Percentiles rank a stretch among this genome's conserved stretches.
Conservation (phyloP, 805 yeast genomes). For the Myxozyma vanderwaltii region DNA sequence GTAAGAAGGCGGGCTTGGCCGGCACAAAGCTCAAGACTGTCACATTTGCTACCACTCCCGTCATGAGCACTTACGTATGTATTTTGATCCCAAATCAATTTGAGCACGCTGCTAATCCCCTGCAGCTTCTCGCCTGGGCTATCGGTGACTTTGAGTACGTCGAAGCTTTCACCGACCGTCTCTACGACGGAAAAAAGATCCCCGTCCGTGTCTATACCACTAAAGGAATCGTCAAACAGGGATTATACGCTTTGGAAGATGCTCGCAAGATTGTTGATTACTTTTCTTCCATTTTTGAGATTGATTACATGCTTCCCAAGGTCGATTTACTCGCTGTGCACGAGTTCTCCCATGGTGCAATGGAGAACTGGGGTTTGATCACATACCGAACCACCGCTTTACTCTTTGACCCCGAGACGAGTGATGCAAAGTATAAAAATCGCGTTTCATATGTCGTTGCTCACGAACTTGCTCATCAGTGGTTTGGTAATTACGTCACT, state of each 20-base stretch:
- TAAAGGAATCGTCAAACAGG: conserved; percentile 72
- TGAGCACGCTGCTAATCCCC: not conserved
- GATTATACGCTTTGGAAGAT: conserved; percentile 69
- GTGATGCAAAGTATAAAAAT: conserved; percentile 63
- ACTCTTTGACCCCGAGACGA: conserved; percentile 64
- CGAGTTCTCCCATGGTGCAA: conserved; percentile 84
- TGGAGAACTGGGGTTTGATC: conserved; percentile 80
- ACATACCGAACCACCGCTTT: conserved; percentile 79
- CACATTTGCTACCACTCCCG: conserved; percentile 76
- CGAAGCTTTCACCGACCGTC: conserved; percentile 51
- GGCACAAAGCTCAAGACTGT: conserved; percentile 78
- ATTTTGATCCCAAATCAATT: not conserved
- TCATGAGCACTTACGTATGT: conserved; percentile 70
- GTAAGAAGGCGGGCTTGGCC: conserved; percentile 50
- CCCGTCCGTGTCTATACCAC: conserved; percentile 83
- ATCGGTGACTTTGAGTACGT: conserved; percentile 78
- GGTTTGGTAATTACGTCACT: conserved; percentile 88
- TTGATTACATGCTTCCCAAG: conserved; percentile 77
- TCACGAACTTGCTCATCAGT: conserved; percentile 87
- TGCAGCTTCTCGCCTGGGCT: conserved; percentile 68
- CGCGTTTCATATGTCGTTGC: conserved; percentile 83
- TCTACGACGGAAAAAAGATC: conserved; percentile 57
- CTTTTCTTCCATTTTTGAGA: conserved; percentile 65
- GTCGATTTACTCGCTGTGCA: conserved; percentile 81
- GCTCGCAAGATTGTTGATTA: conserved; percentile 75